A percentile compares a stretch with the other conserved stretches of the same genome.
Conservation (phyloP, 2,329 filamentous ascomycete species). For the Nothophaeocryptopus gaeumannii region DNA sequence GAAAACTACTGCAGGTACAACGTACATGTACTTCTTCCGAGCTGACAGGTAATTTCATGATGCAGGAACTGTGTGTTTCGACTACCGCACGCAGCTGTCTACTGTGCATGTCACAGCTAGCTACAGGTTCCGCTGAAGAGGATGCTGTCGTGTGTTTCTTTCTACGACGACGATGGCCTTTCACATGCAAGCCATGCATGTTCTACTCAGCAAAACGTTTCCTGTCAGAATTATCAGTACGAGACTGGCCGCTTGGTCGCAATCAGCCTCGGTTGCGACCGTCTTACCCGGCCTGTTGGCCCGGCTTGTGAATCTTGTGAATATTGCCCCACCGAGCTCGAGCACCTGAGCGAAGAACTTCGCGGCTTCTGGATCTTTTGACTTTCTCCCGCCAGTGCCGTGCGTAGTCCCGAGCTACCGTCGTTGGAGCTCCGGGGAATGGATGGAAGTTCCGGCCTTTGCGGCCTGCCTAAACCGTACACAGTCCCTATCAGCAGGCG, state of each 20-base stretch:
- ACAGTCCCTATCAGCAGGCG: conserved; percentile 11
- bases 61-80: conserved; percentile 14
- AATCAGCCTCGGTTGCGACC: background rate
- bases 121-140: too few species aligned
- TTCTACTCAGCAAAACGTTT: too few species aligned
- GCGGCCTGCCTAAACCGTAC: background rate
- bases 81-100: background rate
- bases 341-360: background rate
- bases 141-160: too few species aligned
- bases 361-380: conserved; percentile 16
- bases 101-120: conserved; percentile 2
- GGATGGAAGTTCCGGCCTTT: conserved; percentile 14
- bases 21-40: conserved; percentile 1
- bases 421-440: conserved; percentile 16
- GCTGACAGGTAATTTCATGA: conserved; percentile 13
- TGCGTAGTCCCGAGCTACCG: conserved; percentile 15
- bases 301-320: background rate
- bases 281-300: background rate
- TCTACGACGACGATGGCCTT: too few species aligned
- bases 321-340: background rate
- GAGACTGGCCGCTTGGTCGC: background rate
- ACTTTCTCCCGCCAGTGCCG: conserved; percentile 12
- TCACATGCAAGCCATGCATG: too few species aligned
- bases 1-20: conserved; percentile 22
- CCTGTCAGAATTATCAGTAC: too few species aligned